Evolutionary conservation across 371 early-diverging fungal species (phyloP), one percentile per base, ranked within the genome.

Genomic region (Choanephora cucurbitarum): DNA sequence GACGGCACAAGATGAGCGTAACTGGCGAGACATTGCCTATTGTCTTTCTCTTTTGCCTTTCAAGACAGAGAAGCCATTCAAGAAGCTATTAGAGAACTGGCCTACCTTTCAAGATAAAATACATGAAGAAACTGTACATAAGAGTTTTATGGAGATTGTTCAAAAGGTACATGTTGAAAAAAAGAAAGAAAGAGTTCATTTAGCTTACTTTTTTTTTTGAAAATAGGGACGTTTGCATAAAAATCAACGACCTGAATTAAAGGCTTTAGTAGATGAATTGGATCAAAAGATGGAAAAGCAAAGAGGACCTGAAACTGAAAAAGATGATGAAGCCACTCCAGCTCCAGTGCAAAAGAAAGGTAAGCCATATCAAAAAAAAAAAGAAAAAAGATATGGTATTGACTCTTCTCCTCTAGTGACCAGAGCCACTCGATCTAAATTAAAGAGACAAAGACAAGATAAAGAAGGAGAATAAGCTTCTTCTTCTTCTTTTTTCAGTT

Each of bases 11-110:
- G 84, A 88, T 22, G 70, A 77, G 14, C 80, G 96, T 9, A 89
- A 89, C 53, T 95, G 94, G 92, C 85, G 93, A 13, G 96, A 97
- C 64, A 91, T 97, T 64, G 87, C 92, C 1, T 95, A 81, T 70
- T 96, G 97, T 74, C 69, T 98, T 41, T 88, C 93, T 2, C 72
- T 94, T 50, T 64, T 98, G 46, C 89, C 92, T 0, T 95, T 87
- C 75, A 90, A 86, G 60, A 81, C 84, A 0, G 98, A 97, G 58
- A 90, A 84, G 62, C 86, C 88, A 24, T 80, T 94, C 52, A 88
- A 86, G 57, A 90, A 90, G 55, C 69, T 98, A 28, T 49, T 93
- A 28, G 95, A 95, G 31, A 81, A 79, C 8, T 73, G 95, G 60
- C 85, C 91, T 5, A 56, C 78, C 24, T 97, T 92, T 65, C 89